These are phyloP conservation scores for Paecilomyces niveus DNA, from an alignment of 2,329 filamentous ascomycete genomes.

Conservation along the genomic window DNA sequence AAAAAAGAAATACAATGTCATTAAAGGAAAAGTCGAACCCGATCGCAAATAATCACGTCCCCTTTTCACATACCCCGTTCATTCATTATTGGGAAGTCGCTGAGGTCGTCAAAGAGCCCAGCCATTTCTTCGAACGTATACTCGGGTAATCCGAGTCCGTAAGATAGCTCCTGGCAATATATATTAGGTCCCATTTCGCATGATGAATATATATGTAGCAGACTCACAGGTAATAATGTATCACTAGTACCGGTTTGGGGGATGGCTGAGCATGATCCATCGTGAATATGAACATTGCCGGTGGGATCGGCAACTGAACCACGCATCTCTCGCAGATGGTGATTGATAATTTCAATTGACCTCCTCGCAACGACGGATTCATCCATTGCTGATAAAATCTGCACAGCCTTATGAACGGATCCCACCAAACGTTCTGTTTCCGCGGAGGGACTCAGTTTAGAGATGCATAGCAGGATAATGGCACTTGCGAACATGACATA, in stretches of 20 bases:
- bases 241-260: constrained; percentile 3
- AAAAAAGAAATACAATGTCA: no score
- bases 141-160: constrained; percentile 30
- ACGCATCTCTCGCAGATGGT: constrained; percentile 24
- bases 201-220: constrained; percentile 5
- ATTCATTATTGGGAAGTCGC: constrained; percentile 5
- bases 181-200: constrained; percentile 6
- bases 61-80: neutral
- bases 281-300: neutral
- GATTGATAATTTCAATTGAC: constrained; percentile 30
- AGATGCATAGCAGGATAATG: constrained; percentile 30
- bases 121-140: constrained; percentile 31
- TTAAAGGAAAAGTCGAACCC: no score
- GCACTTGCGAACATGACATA: constrained; percentile 36
- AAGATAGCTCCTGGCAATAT: constrained; percentile 24
- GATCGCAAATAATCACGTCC: neutral
- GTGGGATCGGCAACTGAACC: neutral
- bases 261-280: constrained; percentile 3
- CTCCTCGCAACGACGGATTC: constrained; percentile 34
- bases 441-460: constrained; percentile 19
- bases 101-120: constrained; percentile 26
- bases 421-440: constrained; percentile 20
- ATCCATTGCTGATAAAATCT: constrained; percentile 37
- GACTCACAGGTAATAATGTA: constrained; percentile 3
- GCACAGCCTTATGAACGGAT: constrained; percentile 31